Base-by-base conservation (phyloP, 305 asterid species). In the Plantago coronopus region DNA sequence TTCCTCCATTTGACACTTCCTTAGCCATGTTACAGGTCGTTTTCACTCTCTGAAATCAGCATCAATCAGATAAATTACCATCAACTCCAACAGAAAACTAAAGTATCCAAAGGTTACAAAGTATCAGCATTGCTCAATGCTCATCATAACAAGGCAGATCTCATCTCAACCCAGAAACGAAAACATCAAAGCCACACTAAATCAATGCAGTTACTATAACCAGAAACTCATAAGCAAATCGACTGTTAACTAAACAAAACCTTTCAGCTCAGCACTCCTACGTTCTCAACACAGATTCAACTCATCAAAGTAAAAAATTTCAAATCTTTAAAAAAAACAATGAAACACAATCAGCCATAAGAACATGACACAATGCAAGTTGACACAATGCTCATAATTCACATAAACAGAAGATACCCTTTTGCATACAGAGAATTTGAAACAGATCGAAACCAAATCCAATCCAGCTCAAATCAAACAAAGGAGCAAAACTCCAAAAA, bases 1-100 rank as follows among this genome's bases (percentile, higher is more conserved):
- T 82, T 48, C 68, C 68, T 49, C 85, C 91, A 21, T 81, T 81
- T 1, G 78, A 64, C 54, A 44, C 78, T 67, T 79, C 83, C 7
- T 64, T 70, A 40, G 88, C 88, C 94, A 82, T 85, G 54, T 67
- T 21, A 51, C 44, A 66, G 70, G 54, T 69, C 31, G 60, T 76
- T 63, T 72, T 72, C 69, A 43, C 43, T 48, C 67, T 68, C 78
- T 59, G 53, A 61, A 47, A 19, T 13, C 49, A 54, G 51, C 3
- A 58, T 62, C 18, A 38, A 34, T 57, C 27, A 65, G 19, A 59
- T 17, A 38, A 21, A 17, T 40, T 18, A 16, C 10, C 45, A 17
- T 31, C 38, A 29, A 37, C 21, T 57, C 31, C 49, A 57, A 38
- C 58, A 57, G 34, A 57, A 21, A 34, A 9, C 40, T 27, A 27